These are phyloP conservation scores for Letharia columbiana DNA, from an alignment of 495 filamentous ascomycete species.

Conservation along the genomic window DNA sequence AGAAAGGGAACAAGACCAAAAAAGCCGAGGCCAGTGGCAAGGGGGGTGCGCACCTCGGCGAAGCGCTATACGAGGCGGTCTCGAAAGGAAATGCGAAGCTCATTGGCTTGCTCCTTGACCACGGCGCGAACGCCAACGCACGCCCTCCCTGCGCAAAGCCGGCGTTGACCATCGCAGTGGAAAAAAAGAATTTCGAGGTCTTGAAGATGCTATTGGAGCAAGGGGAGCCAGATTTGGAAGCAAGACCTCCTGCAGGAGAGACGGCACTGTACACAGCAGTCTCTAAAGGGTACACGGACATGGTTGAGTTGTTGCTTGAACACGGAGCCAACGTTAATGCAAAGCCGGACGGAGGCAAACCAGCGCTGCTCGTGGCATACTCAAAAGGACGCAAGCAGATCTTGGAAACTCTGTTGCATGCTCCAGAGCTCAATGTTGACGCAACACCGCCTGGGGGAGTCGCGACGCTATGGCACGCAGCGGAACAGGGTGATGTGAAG, in stretches of 20 bases:
- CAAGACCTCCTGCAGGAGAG: slow-evolving; percentile 8
- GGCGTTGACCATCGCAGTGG: slow-evolving; percentile 16
- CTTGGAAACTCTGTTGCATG: slow-evolving; percentile 11
- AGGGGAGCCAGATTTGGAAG: slow-evolving; percentile 17
- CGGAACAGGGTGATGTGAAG: slow-evolving; percentile 15
- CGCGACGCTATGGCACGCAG: slow-evolving; percentile 20
- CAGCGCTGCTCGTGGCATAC: slow-evolving; percentile 15
- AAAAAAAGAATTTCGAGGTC: slow-evolving; percentile 8
- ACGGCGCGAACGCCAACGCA: slow-evolving; percentile 14
- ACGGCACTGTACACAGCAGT: slow-evolving; percentile 21
- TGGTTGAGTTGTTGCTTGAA: slow-evolving; percentile 15
- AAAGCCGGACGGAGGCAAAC: slow-evolving; percentile 18
- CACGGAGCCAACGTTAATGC: slow-evolving; percentile 17
- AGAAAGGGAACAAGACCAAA: background rate
- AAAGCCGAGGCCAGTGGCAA: background rate
- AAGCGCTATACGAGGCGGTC: slow-evolving; percentile 19
- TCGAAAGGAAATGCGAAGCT: slow-evolving; percentile 11
- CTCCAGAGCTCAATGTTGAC: slow-evolving; percentile 12
- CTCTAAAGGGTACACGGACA: background rate
- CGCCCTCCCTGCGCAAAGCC: slow-evolving; percentile 17
- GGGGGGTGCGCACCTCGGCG: slow-evolving; percentile 7
- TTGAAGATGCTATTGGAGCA: slow-evolving; percentile 18
- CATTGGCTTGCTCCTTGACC: slow-evolving; percentile 13
- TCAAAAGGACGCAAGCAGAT: slow-evolving; percentile 11
- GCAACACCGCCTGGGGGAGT: slow-evolving; percentile 18